A percentile compares a stretch with the other conserved stretches of the same genome.
phyloP scores from a whole-genome alignment of 1,284 basidiomycete species.

The Neolentinus lepideus region DNA sequence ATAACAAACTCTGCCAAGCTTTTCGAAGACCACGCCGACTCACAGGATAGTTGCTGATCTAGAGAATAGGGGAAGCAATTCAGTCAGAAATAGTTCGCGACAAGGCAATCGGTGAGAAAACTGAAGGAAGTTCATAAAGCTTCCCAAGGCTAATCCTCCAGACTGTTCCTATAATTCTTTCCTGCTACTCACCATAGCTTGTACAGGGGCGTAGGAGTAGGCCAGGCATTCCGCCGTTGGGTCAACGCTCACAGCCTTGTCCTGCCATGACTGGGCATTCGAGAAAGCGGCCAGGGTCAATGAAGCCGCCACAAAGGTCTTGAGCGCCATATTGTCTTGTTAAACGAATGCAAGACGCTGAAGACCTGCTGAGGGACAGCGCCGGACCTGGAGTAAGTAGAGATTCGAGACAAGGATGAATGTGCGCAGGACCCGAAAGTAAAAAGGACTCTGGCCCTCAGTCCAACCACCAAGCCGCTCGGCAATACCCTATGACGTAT shows the following conservation, averaged over 20 bases:
- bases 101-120: not conserved
- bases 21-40: not conserved
- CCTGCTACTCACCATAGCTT: not conserved
- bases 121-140: not conserved
- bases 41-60: conserved; percentile 1
- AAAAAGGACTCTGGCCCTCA: not conserved
- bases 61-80: not conserved
- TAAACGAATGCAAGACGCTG: not conserved
- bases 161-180: not conserved
- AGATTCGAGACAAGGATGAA: not conserved
- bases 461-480: too few relatives aligned
- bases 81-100: not conserved
- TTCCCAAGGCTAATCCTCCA: not conserved
- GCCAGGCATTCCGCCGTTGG: not conserved
- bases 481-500: too few relatives aligned
- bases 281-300: not conserved
- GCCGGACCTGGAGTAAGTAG: not conserved
- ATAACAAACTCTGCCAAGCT: not conserved
- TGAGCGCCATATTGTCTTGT: not conserved
- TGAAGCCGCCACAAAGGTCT: not conserved
- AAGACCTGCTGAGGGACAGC: not conserved
- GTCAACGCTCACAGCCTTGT: not conserved
- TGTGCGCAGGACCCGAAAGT: not conserved
- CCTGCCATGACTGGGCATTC: not conserved
- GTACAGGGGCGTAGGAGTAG: not conserved